These are phyloP conservation scores for Alnus rubra DNA, from an alignment of 306 rosid genomes.

Conservation along the genomic window DNA sequence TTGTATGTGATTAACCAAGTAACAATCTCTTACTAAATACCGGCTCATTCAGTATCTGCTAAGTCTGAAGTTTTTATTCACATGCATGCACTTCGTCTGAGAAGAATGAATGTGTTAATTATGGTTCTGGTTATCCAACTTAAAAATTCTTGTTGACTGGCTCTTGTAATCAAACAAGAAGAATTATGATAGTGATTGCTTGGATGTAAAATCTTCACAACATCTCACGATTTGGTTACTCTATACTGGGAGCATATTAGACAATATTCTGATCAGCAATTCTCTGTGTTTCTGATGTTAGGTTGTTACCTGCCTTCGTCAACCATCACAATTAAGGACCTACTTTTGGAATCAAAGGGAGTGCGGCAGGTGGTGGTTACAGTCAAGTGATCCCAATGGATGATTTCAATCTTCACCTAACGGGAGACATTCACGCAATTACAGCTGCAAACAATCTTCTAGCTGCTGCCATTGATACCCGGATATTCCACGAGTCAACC, in stretches of 20 bases:
- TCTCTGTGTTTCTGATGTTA: conserved; percentile 32
- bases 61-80: too few species aligned
- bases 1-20: background rate
- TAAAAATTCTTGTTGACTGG: background rate
- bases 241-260: background rate
- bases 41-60: background rate
- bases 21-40: background rate
- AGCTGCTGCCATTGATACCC: conserved; percentile 96
- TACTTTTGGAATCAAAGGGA: conserved; percentile 98
- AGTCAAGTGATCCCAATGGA: conserved; percentile 99
- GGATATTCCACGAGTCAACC: conserved; percentile 86
- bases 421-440: conserved; percentile 98
- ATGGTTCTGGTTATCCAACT: background rate
- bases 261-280: background rate
- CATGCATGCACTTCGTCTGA: background rate
- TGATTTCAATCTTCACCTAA: conserved; percentile 96
- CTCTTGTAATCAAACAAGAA: background rate
- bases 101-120: background rate
- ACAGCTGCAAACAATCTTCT: conserved; percentile 97
- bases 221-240: background rate
- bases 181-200: background rate
- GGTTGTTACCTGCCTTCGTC: conserved; percentile 97
- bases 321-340: conserved; percentile 99
- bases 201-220: background rate
- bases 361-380: conserved; percentile 99